Conservation (phyloP, 2,329 filamentous ascomycete genomes). For the Metarhizium sp. region DNA sequence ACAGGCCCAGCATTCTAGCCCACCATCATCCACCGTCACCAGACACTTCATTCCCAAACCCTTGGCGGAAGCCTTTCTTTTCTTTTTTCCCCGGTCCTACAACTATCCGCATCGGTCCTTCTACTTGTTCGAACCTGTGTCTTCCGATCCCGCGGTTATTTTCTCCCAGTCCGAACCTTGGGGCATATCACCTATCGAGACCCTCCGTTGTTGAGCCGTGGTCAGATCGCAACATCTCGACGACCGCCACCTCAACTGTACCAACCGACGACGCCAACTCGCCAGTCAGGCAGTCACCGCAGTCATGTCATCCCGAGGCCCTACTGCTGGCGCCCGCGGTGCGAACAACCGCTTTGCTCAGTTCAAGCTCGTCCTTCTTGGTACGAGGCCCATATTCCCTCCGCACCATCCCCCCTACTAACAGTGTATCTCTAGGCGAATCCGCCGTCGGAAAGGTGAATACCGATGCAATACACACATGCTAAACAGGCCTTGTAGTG, state of each 20-base stretch:
- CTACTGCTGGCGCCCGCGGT: slow-evolving; percentile 48
- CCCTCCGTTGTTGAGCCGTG: not conserved
- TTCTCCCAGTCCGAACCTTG: not conserved
- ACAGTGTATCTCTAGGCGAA: slow-evolving; percentile 56
- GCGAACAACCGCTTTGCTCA: slow-evolving; percentile 86
- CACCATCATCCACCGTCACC: slow-evolving; percentile 1
- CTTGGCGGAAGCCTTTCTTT: slow-evolving; percentile 1
- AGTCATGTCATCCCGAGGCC: slow-evolving; percentile 76
- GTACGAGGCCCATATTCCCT: slow-evolving; percentile 42
- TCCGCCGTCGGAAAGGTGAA: slow-evolving; percentile 95
- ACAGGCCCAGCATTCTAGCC: slow-evolving; percentile 5
- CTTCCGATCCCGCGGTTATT: not conserved
- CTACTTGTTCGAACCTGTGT: not conserved
- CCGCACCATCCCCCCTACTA: slow-evolving; percentile 8
- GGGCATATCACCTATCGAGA: not conserved
- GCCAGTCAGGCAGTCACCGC: not conserved
- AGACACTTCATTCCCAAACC: not conserved
- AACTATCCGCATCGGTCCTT: not conserved
- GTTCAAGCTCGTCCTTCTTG: slow-evolving; percentile 96
- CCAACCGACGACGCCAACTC: not conserved
- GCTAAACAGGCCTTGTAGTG: slow-evolving; percentile 4
- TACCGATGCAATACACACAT: not conserved
- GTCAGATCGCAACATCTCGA: not conserved
- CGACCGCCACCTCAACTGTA: not conserved
- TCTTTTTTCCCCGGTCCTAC: not conserved